Evolutionary conservation across 495 filamentous ascomycete genomes (phyloP).

Genomic region (Bryoglossum gracile): DNA sequence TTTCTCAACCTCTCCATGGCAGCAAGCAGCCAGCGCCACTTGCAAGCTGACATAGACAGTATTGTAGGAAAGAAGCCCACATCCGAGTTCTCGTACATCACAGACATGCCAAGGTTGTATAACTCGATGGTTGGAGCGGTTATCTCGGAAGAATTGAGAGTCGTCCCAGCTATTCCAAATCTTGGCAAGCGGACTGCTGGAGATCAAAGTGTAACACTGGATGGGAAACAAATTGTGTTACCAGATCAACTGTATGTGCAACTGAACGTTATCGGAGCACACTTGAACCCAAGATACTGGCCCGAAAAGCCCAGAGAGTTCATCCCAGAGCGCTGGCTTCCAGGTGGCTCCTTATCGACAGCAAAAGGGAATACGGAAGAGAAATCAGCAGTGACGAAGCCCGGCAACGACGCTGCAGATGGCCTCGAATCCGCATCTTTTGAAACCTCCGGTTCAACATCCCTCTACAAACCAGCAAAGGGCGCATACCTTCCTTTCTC

Average conservation of each 20-base stretch:
- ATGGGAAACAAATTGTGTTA: conserved; percentile 42
- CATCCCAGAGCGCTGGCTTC: conserved; percentile 51
- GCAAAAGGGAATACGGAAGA: background rate
- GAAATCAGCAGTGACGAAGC: conserved; percentile 20
- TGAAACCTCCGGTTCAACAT: conserved; percentile 8
- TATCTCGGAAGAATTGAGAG: conserved; percentile 60
- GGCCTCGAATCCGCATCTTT: conserved; percentile 5
- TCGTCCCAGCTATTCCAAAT: conserved; percentile 51
- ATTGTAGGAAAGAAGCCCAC: conserved; percentile 46
- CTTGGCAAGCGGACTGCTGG: conserved; percentile 50
- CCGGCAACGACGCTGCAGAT: conserved; percentile 19
- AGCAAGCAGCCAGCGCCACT: conserved; percentile 44
- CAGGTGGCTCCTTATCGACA: background rate
- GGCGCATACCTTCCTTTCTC: conserved; percentile 68
- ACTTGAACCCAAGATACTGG: conserved; percentile 53
- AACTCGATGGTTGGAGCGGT: conserved; percentile 56
- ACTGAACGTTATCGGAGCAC: conserved; percentile 38
- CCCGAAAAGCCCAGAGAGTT: conserved; percentile 33
- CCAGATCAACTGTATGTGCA: conserved; percentile 40
- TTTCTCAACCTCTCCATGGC: conserved; percentile 49
- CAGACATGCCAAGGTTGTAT: conserved; percentile 27
- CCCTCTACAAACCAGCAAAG: conserved; percentile 38
- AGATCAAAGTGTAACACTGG: conserved; percentile 47
- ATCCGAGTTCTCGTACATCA: conserved; percentile 55
- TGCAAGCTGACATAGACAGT: conserved; percentile 57